phyloP scores from a whole-genome alignment of 768 basidiomycete genomes.

The Hericium coralloides region DNA sequence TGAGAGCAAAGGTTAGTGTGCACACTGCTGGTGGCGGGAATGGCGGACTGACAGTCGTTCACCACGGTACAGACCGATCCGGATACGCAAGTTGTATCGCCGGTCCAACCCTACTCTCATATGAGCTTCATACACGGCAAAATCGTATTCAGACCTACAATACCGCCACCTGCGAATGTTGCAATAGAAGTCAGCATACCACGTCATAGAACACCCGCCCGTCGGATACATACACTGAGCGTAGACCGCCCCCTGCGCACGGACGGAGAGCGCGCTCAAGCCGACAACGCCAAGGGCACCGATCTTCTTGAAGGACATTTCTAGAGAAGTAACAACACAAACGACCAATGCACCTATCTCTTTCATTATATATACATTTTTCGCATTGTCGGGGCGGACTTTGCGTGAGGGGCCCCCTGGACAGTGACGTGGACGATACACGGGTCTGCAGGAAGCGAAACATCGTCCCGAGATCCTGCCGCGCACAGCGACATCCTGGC shows the following conservation, averaged over 20 bases:
- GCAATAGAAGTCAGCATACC: not conserved
- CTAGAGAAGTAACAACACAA: no score
- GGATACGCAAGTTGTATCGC: slow-evolving; percentile 26
- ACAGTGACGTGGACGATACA: not conserved
- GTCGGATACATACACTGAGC: slow-evolving; percentile 13
- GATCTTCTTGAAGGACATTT: slow-evolving; percentile 7
- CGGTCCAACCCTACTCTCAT: slow-evolving; percentile 24
- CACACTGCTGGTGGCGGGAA: not conserved
- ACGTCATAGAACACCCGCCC: not conserved
- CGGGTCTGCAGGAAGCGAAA: not conserved
- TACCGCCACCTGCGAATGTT: slow-evolving; percentile 11
- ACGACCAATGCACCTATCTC: no score
- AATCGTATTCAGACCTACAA: slow-evolving; percentile 6
- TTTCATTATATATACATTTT: no score
- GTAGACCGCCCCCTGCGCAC: slow-evolving; percentile 8
- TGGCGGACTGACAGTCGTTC: slow-evolving; percentile 21
- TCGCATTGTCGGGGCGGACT: no score
- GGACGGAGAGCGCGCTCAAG: slow-evolving; percentile 6
- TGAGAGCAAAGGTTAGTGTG: slow-evolving; percentile 1
- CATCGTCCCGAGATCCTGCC: no score
- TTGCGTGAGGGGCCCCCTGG: no score
- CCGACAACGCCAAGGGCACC: slow-evolving; percentile 8
- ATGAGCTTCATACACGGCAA: not conserved
- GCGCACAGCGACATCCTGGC: no score
- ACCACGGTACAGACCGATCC: slow-evolving; percentile 22